phyloP scores from a whole-genome alignment of 169 alveolate genomes.

The Sarcocystis neurona region DNA sequence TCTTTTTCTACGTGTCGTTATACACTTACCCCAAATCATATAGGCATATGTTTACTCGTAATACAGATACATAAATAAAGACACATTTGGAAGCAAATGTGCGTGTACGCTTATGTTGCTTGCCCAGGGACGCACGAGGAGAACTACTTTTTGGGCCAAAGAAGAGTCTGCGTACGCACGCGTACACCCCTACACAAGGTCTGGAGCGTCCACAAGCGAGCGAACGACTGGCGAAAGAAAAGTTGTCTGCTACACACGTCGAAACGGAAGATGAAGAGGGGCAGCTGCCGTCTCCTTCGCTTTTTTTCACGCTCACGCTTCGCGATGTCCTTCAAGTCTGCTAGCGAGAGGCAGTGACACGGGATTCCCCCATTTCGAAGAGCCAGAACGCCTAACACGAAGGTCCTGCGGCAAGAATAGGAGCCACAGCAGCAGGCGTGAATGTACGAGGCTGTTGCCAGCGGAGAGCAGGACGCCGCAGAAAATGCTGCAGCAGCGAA shows the following conservation, averaged over 20 bases:
- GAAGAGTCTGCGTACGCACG: no score
- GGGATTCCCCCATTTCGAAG: slow-evolving; percentile 40
- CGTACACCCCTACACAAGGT: not conserved
- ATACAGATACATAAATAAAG: no score
- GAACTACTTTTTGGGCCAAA: no score
- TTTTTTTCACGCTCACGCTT: slow-evolving; percentile 12
- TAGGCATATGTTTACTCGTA: no score
- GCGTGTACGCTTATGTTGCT: no score
- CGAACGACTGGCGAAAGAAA: not conserved
- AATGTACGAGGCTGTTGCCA: not conserved
- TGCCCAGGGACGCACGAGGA: no score
- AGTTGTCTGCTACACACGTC: not conserved
- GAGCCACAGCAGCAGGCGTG: not conserved
- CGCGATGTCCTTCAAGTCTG: slow-evolving; percentile 44
- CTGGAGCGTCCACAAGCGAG: not conserved
- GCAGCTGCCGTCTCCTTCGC: not conserved
- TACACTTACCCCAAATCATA: no score
- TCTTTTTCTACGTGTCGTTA: no score
- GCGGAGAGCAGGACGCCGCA: not conserved
- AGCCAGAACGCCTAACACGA: slow-evolving; percentile 40
- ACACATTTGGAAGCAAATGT: no score
- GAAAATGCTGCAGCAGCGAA: not conserved
- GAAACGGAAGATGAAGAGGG: not conserved
- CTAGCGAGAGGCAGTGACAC: slow-evolving; percentile 38
- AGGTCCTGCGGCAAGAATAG: slow-evolving; percentile 24